A percentile compares a stretch with the other conserved stretches of the same genome.
phyloP scores from a whole-genome alignment of 1,284 basidiomycete species.

The Puccinia horiana region DNA sequence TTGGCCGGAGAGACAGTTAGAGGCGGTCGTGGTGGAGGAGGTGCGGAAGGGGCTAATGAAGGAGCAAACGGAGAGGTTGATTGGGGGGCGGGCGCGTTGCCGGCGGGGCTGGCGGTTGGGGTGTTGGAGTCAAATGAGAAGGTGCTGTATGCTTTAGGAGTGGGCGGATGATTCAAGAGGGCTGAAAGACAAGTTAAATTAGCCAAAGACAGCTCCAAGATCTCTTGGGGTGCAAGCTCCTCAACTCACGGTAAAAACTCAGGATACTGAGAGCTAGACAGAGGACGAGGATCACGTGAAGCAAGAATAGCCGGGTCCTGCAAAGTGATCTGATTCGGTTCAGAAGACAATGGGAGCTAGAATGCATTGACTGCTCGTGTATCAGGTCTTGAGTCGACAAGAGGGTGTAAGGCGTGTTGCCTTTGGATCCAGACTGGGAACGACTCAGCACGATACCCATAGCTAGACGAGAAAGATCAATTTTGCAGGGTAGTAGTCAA shows the following conservation, averaged over 20 bases:
- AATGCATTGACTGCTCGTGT: constrained; percentile 4
- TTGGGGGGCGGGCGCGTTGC: not conserved
- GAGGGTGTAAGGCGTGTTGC: not conserved
- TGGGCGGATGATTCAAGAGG: not conserved
- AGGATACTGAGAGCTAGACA: constrained; percentile 10
- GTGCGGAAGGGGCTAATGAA: not conserved
- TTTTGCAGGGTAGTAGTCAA: not conserved
- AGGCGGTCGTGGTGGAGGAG: not conserved
- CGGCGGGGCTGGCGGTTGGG: not conserved
- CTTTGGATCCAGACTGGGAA: not conserved
- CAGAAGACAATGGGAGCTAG: not conserved
- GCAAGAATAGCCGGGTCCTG: not conserved
- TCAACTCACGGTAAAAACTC: not conserved
- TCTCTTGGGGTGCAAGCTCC: not conserved
- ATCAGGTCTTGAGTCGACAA: not conserved
- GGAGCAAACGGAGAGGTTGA: not conserved
- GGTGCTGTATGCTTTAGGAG: not conserved
- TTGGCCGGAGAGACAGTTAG: not conserved
- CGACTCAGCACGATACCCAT: not conserved
- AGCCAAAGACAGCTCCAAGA: not conserved
- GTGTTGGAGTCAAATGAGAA: constrained; percentile 1
- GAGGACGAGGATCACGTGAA: not conserved
- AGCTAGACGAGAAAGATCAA: not conserved
- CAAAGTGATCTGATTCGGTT: not conserved
- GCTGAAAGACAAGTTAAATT: not conserved